These are phyloP conservation scores for Yamadazyma conglobata DNA, from an alignment of 1,139 yeast species.

Conservation along the genomic window DNA sequence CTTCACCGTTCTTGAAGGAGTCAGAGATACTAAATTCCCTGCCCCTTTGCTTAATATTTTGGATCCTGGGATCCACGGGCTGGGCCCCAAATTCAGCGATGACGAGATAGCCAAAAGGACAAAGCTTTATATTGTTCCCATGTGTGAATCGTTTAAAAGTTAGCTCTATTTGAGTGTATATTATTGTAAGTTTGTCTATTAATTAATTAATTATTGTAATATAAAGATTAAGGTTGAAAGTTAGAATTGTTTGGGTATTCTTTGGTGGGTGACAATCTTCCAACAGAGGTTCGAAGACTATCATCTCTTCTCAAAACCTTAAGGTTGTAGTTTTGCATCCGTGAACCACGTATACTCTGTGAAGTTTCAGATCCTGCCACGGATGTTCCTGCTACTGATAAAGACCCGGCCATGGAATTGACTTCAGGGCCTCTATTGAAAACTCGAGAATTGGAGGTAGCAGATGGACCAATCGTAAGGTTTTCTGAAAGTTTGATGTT, in stretches of 20 bases:
- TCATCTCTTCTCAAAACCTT: slow-evolving; percentile 8
- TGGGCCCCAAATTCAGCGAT: slow-evolving; percentile 24
- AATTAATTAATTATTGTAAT: too few relatives aligned
- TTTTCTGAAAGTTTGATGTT: slow-evolving; percentile 7
- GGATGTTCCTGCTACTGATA: too few relatives aligned
- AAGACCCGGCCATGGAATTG: slow-evolving; percentile 24
- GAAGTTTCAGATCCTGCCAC: slow-evolving; percentile 14
- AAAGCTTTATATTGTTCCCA: slow-evolving; percentile 37
- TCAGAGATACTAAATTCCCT: slow-evolving; percentile 40
- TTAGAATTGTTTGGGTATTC: too few relatives aligned
- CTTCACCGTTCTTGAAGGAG: slow-evolving; percentile 36
- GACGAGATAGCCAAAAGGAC: slow-evolving; percentile 34
- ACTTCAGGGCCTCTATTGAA: slow-evolving; percentile 16
- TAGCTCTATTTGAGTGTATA: too few relatives aligned
- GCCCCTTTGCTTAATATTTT: slow-evolving; percentile 37
- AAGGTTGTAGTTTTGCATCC: neutral
- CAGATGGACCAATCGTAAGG: too few relatives aligned
- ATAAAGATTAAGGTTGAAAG: too few relatives aligned
- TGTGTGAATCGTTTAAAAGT: slow-evolving; percentile 16
- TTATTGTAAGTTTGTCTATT: too few relatives aligned
- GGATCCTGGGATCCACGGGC: slow-evolving; percentile 26
- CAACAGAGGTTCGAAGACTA: too few relatives aligned
- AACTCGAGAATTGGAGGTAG: too few relatives aligned
- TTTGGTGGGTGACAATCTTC: too few relatives aligned
- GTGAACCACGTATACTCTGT: slow-evolving; percentile 9